phyloP scores from a whole-genome alignment of 257 asterid genomes.

The Leonotis leonurus region DNA sequence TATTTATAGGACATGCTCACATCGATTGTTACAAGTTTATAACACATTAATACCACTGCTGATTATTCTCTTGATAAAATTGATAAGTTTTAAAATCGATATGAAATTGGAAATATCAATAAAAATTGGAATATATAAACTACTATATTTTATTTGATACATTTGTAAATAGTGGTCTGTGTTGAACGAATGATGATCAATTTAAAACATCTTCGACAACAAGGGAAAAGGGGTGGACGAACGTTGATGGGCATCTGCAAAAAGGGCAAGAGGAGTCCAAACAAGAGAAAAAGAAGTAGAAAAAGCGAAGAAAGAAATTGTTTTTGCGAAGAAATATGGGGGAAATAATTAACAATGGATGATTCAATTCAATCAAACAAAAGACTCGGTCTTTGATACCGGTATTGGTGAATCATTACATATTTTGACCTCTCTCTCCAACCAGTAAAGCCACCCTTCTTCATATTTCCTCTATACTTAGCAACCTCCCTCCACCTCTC shows the following conservation, averaged over 20 bases:
- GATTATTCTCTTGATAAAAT: too few relatives aligned
- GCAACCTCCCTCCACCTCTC: slow-evolving; percentile 14
- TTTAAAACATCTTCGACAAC: not conserved
- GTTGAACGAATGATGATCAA: not conserved
- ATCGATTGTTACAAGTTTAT: too few relatives aligned
- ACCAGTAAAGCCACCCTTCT: slow-evolving; percentile 21
- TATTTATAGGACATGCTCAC: too few relatives aligned
- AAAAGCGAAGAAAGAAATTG: not conserved
- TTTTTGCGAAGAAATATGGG: not conserved
- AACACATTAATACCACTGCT: too few relatives aligned
- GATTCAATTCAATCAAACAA: slow-evolving; percentile 3
- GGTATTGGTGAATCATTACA: slow-evolving; percentile 16
- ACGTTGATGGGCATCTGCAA: slow-evolving; percentile 22
- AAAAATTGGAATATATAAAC: too few relatives aligned
- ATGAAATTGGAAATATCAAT: too few relatives aligned
- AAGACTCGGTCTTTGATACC: slow-evolving; percentile 10
- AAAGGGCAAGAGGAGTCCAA: slow-evolving; percentile 10
- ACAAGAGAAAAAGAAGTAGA: too few relatives aligned
- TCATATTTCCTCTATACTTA: slow-evolving; percentile 23
- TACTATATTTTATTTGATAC: too few relatives aligned
- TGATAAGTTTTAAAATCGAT: too few relatives aligned
- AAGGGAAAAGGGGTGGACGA: too few relatives aligned
- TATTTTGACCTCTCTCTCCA: slow-evolving; percentile 24
- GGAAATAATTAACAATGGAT: not conserved
- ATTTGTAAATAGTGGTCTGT: not conserved